Evolutionary conservation across 2,329 filamentous ascomycete species (phyloP), one percentile per base, ranked within the genome.

Genomic region (Fusarium lateritium): DNA sequence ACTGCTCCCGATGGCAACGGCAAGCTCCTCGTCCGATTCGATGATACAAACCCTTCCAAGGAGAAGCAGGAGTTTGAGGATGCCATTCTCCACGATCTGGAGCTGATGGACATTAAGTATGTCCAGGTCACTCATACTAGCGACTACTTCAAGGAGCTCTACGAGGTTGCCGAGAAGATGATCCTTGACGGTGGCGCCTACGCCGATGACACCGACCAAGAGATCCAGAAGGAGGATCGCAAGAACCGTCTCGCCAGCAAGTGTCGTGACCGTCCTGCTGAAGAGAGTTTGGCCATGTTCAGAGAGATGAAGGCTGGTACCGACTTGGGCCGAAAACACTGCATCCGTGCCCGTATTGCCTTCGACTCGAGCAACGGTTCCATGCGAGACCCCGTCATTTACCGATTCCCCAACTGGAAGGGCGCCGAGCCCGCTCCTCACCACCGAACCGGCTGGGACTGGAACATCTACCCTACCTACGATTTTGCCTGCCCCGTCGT

Each of bases 21-120:
- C 75, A 97, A 92, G 75, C 86, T 99, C 74, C 90, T 97, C 62
- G 88, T 98, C 50, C 92, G 96, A 63, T 96, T 99, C 76, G 96
- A 99, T 78, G 96, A 99, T 77, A 99, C 96, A 58, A 99, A 99
- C 82, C 96, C 96, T 9, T 91, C 92, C 63, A 98, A 98, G 80
- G 96, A 99, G 85, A 98, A 97, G 84, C 90, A 95, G 79, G 96
- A 98, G 83, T 99, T 91, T 79, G 91, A 98, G 79, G 94, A 98
- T 81, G 88, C 94, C 7, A 99, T 99, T 67, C 85, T 97, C 39
- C 92, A 97, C 83, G 96, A 99, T 80, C 87, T 98, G 51, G 89
- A 90, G 50, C 86, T 98, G 54, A 94, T 99, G 86, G 95, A 94
- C 31, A 93, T 99, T 80, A 93, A 92, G 81, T 93, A 94, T 22